These are phyloP conservation scores for Alternaria sp. DNA, from an alignment of 2,329 filamentous ascomycete species.

Conservation along the genomic window DNA sequence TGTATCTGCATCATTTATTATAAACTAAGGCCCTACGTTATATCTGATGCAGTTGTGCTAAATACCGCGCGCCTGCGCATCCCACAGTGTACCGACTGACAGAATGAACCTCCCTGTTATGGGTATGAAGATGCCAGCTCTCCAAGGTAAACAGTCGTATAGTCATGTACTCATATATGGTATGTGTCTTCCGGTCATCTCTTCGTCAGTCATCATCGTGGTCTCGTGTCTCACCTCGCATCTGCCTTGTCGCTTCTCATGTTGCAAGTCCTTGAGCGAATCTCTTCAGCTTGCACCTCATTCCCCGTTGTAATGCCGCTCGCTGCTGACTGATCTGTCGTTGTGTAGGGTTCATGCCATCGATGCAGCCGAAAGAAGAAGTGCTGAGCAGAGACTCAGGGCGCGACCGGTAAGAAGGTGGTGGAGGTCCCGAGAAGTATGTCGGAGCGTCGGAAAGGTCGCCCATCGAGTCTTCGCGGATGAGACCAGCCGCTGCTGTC, in stretches of 20 bases:
- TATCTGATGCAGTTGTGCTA: background rate
- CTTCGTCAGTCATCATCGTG: background rate
- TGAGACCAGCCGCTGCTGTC: slow-evolving; percentile 19
- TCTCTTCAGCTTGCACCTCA: slow-evolving; percentile 38
- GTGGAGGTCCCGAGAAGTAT: slow-evolving; percentile 39
- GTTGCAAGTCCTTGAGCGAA: slow-evolving; percentile 31
- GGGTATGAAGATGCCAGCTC: slow-evolving; percentile 1
- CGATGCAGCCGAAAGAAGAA: slow-evolving; percentile 46
- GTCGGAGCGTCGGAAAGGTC: slow-evolving; percentile 43
- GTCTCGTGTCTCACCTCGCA: background rate
- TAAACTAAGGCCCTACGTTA: background rate
- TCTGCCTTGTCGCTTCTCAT: slow-evolving; percentile 8
- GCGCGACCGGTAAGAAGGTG: slow-evolving; percentile 44
- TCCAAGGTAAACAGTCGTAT: background rate
- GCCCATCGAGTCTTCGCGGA: slow-evolving; percentile 39
- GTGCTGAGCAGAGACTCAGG: slow-evolving; percentile 38
- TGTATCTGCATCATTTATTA: background rate
- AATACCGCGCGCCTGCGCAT: background rate
- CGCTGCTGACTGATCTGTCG: slow-evolving; percentile 36
- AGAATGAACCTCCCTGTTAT: background rate
- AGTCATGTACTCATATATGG: background rate
- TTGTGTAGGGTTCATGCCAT: slow-evolving; percentile 39
- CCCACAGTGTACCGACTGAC: background rate
- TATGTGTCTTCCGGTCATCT: background rate
- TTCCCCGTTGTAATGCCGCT: slow-evolving; percentile 25